These are phyloP conservation scores for Kluyveromyces sp. DNA, from an alignment of 1,139 yeast genomes.

Conservation along the genomic window DNA sequence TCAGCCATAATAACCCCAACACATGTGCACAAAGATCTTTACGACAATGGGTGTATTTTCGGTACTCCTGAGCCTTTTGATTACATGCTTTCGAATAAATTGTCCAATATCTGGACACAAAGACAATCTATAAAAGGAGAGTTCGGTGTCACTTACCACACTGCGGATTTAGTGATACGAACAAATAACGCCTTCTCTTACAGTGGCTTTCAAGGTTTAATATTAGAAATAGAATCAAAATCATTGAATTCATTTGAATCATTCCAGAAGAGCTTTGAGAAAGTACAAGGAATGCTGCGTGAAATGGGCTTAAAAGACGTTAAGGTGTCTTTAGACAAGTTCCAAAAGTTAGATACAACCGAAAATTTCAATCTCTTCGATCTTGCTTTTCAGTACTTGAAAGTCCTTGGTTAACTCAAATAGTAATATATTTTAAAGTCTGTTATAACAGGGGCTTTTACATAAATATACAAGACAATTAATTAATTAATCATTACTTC, in stretches of 20 bases:
- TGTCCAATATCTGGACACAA: constrained; percentile 29
- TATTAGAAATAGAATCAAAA: constrained; percentile 20
- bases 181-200: constrained; percentile 27
- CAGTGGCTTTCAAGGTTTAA: constrained; percentile 28
- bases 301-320: constrained; percentile 17
- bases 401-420: constrained; percentile 17
- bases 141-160: constrained; percentile 25
- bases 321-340: constrained; percentile 16
- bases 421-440: too few relatives aligned
- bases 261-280: constrained; percentile 12
- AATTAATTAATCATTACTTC: too few relatives aligned
- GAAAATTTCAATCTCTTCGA: constrained; percentile 15
- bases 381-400: constrained; percentile 25
- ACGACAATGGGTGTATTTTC: constrained; percentile 19
- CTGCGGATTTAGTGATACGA: constrained; percentile 18
- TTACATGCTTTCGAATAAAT: constrained; percentile 17
- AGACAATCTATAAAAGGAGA: constrained; percentile 29
- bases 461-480: too few relatives aligned
- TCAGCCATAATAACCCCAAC: constrained; percentile 18
- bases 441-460: too few relatives aligned
- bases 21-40: constrained; percentile 12
- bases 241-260: constrained; percentile 10
- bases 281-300: constrained; percentile 13
- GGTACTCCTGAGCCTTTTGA: constrained; percentile 25
- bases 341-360: constrained; percentile 6